Evolutionary conservation across 192 early-diverging fungal genomes (phyloP), one percentile per base, ranked within the genome.

Genomic region (Coemansia sp.): DNA sequence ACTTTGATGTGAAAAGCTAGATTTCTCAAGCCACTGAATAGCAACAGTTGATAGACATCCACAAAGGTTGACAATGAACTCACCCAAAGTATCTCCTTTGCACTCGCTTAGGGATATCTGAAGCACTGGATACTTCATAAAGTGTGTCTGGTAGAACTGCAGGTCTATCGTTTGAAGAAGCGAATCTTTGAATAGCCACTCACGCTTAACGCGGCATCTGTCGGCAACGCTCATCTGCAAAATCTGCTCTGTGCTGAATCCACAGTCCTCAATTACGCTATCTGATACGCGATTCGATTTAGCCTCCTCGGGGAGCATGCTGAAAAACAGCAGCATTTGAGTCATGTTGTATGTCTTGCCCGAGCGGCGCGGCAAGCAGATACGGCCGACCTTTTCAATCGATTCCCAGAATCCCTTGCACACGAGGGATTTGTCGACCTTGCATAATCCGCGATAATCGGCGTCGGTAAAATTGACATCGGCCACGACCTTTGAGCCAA

Each of bases 301-400:
- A 1, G 27, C 64, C 0, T 58, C 35, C 39, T 72, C 75, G 0
- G 58, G 70, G 0, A 52, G 53, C 30, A 25, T 24, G 53, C 75
- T 78, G 30, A 72, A 78, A 60, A 72, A 78, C 20, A 78, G 29
- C 54, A 72, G 48, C n/a, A 78, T 56, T 49, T 72, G 69, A 0
- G 70, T 78, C 56, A 78, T 53, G 45, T 78, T 78, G 52, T 78
- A 78, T 0, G 75, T 78, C 50, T 78, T 78, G 4, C 75, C 67
- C 3, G 70, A 78, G 19, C 67, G 69, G 9, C 70, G 63, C 0
- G 75, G 75, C 22, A 78, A 32, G 22, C 75, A 72, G 6, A 78
- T 64, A 11, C 70, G 66, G 10, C 60, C 70, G 20, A 71, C 75
- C 4, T 72, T 22, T 1, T 51, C 57, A 19, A 72, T 56, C 0